phyloP scores from a whole-genome alignment of 2,329 filamentous ascomycete genomes.

The Hypoxylon sp. region DNA sequence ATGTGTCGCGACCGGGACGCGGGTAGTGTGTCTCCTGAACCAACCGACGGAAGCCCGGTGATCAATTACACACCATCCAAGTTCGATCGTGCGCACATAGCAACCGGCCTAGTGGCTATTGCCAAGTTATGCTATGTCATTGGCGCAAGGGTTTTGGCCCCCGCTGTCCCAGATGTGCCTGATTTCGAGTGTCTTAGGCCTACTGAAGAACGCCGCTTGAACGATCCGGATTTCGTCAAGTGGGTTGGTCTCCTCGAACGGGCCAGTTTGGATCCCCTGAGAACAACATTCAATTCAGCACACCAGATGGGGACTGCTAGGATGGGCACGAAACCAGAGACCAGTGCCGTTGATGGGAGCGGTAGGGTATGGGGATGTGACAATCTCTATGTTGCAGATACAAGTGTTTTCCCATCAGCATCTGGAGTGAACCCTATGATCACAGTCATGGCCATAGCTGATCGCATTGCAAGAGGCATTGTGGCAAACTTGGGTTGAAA shows the following conservation, averaged over 20 bases:
- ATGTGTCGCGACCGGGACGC: constrained; percentile 77
- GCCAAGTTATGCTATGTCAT: constrained; percentile 78
- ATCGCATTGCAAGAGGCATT: constrained; percentile 62
- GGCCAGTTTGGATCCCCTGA: constrained; percentile 58
- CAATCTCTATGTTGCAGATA: constrained; percentile 74
- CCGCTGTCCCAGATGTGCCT: constrained; percentile 65
- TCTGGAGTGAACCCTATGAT: constrained; percentile 84
- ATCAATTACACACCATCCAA: constrained; percentile 74
- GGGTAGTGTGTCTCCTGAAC: constrained; percentile 76
- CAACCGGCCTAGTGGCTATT: constrained; percentile 74
- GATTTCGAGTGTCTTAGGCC: constrained; percentile 59
- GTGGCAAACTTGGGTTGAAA: too few relatives aligned
- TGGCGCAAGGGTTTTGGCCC: constrained; percentile 78
- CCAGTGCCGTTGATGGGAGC: constrained; percentile 64
- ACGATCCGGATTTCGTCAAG: constrained; percentile 64
- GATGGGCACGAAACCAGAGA: constrained; percentile 64
- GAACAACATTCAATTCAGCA: constrained; percentile 66
- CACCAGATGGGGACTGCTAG: constrained; percentile 81
- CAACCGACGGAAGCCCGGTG: constrained; percentile 66
- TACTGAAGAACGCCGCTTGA: constrained; percentile 47
- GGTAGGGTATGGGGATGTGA: constrained; percentile 71
- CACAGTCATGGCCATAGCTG: constrained; percentile 73
- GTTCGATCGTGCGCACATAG: constrained; percentile 74
- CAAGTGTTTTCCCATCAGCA: constrained; percentile 76
- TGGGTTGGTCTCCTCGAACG: constrained; percentile 62